These are phyloP conservation scores for Beauveria varroae DNA, from an alignment of 2,329 filamentous ascomycete genomes.

Conservation along the genomic window DNA sequence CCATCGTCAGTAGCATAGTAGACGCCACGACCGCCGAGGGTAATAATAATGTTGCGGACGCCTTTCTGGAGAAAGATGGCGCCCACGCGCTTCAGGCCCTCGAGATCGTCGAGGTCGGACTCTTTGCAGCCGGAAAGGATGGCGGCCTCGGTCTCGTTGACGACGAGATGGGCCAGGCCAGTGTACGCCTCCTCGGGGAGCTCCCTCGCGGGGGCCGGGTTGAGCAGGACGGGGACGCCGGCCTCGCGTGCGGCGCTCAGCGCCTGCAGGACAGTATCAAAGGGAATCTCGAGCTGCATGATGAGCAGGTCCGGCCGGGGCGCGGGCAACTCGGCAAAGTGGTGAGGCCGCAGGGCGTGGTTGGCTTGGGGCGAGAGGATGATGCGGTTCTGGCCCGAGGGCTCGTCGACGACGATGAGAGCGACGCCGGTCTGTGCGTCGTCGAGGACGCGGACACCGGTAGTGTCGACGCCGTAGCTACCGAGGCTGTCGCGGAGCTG, in stretches of 20 bases:
- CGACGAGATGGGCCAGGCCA: conserved; percentile 68
- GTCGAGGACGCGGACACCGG: conserved; percentile 37
- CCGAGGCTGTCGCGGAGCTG: conserved; percentile 51
- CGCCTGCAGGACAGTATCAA: conserved; percentile 56
- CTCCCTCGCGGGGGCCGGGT: conserved; percentile 70
- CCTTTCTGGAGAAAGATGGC: conserved; percentile 59
- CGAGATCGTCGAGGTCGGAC: conserved; percentile 38
- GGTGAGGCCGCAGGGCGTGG: conserved; percentile 33
- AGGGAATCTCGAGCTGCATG: conserved; percentile 71
- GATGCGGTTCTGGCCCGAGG: conserved; percentile 69
- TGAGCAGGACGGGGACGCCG: conserved; percentile 63
- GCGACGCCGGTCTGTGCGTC: conserved; percentile 59
- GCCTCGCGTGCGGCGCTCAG: conserved; percentile 41
- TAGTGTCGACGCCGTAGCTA: conserved; percentile 54
- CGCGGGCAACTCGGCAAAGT: conserved; percentile 26
- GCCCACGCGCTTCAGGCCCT: conserved; percentile 41
- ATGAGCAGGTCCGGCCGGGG: conserved; percentile 55
- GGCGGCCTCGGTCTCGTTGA: conserved; percentile 86
- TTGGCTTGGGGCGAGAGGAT: conserved; percentile 68
- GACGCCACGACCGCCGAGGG: conserved; percentile 73
- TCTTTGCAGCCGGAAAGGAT: conserved; percentile 55
- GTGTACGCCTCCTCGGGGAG: conserved; percentile 60
- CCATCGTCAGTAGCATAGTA: conserved; percentile 48
- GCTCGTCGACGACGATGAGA: conserved; percentile 68
- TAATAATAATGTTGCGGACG: conserved; percentile 73